Base-by-base conservation (phyloP, 2,329 filamentous ascomycete genomes). In the Diaporthe helianthi region DNA sequence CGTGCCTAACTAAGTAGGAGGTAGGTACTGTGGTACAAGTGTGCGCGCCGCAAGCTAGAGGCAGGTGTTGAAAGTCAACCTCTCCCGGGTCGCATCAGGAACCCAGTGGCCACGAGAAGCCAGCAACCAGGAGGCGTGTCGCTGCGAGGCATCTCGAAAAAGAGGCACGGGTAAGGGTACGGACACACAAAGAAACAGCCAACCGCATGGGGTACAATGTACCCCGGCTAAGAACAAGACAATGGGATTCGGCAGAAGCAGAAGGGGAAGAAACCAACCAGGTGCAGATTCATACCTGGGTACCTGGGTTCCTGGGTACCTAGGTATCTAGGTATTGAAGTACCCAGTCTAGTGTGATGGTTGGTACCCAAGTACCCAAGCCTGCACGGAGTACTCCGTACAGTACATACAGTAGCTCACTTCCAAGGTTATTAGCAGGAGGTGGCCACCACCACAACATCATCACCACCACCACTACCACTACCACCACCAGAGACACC, bases 61-160 rank as follows among this genome's bases (percentile, higher is more conserved):
- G n/a, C 58, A 49, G 41, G 41, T 61, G 58, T 61, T n/a, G n/a
- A 29, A 63, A 49, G 58, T 49, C 58, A 63, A 63, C 49, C 44
- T 63, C 29, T 29, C 15, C 44, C 36, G 29, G 26, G 58, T 63
- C 58, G 49, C 58, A 63, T 63, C 12, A 36, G 58, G 49, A 63
- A 36, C 58, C 58, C 58, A 63, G 44, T 36, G 58, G 12, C 58
- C 58, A 63, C 58, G 58, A 63, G 58, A 44, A 8, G 4, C 36
- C 36, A 38, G 36, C 2, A 58, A 36, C 53, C 33, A 41, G 31
- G 31, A n/a, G n/a, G n/a, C n/a, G n/a, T n/a, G n/a, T n/a, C n/a
- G 31, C 31, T 10, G 31, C 8, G 31, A 33, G 31, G 31, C 31
- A 33, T 33, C 31, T 33, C 26, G 49, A 12, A 9, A n/a, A 63